Conservation (phyloP, 306 rosid genomes). For the Potentilla sterilis region DNA sequence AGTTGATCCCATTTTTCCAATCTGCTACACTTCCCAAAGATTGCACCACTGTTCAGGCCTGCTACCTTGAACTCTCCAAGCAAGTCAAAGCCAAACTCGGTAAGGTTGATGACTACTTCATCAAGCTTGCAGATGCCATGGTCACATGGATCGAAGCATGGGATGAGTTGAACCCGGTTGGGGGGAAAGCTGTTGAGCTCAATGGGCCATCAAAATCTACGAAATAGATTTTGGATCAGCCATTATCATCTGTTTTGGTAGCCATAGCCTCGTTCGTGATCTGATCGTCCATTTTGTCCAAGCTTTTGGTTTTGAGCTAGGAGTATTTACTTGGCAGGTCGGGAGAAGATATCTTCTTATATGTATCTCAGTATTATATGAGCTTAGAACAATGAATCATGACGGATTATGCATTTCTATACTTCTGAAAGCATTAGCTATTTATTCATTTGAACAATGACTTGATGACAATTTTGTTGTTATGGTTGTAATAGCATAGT, state of each 20-base stretch:
- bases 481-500: background rate
- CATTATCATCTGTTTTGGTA: slow-evolving; percentile 18
- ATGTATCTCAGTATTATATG: slow-evolving; percentile 4
- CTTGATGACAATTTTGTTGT: background rate
- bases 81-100: slow-evolving; percentile 76
- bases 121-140: slow-evolving; percentile 78
- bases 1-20: slow-evolving; percentile 77
- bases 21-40: slow-evolving; percentile 62
- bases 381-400: slow-evolving; percentile 32
- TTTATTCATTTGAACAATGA: slow-evolving; percentile 17
- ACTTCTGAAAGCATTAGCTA: slow-evolving; percentile 19
- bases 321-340: slow-evolving; percentile 30
- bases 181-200: slow-evolving; percentile 17
- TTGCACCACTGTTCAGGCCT: slow-evolving; percentile 61
- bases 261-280: slow-evolving; percentile 17
- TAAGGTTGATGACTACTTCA: slow-evolving; percentile 65
- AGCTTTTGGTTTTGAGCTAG: slow-evolving; percentile 32
- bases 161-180: slow-evolving; percentile 64
- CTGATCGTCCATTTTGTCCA: slow-evolving; percentile 27
- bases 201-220: slow-evolving; percentile 16
- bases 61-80: slow-evolving; percentile 79
- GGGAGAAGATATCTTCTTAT: slow-evolving; percentile 34
- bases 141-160: slow-evolving; percentile 85
- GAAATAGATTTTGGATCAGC: slow-evolving; percentile 31
- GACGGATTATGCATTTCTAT: slow-evolving; percentile 15